Evolutionary conservation across 441 rosid genomes (phyloP).

Genomic region (Mallotus japonicus): DNA sequence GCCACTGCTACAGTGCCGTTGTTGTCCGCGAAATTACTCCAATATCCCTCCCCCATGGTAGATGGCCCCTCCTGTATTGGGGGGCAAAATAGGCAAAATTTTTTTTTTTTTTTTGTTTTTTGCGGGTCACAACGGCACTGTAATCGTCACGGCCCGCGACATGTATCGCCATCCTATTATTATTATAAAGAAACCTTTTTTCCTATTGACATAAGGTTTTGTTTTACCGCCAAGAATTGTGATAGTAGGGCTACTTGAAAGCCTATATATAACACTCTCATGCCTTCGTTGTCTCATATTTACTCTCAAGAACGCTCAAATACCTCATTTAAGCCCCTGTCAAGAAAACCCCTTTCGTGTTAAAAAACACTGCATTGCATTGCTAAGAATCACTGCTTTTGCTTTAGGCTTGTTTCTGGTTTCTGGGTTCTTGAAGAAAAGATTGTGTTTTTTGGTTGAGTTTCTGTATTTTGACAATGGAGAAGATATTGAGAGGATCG

Average conservation of each 20-base stretch:
- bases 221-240: not conserved
- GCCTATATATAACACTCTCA: not conserved
- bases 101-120: too few relatives aligned
- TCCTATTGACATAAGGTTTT: not conserved
- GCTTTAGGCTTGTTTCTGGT: not conserved
- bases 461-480: constrained; percentile 17
- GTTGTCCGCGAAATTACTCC: too few relatives aligned
- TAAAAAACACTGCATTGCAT: not conserved
- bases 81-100: too few relatives aligned
- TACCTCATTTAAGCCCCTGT: not conserved
- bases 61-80: too few relatives aligned
- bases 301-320: not conserved
- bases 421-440: not conserved
- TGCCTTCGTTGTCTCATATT: too few relatives aligned
- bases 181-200: not conserved
- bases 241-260: not conserved
- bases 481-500: constrained; percentile 19
- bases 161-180: too few relatives aligned
- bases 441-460: not conserved
- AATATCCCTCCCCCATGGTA: too few relatives aligned
- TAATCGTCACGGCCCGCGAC: too few relatives aligned
- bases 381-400: not conserved
- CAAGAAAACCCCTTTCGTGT: not conserved
- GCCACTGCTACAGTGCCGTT: too few relatives aligned
- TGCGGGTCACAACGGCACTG: too few relatives aligned